Base-by-base conservation (phyloP, 2,329 filamentous ascomycete species). In the Dothidotthia symphoricarpi region DNA sequence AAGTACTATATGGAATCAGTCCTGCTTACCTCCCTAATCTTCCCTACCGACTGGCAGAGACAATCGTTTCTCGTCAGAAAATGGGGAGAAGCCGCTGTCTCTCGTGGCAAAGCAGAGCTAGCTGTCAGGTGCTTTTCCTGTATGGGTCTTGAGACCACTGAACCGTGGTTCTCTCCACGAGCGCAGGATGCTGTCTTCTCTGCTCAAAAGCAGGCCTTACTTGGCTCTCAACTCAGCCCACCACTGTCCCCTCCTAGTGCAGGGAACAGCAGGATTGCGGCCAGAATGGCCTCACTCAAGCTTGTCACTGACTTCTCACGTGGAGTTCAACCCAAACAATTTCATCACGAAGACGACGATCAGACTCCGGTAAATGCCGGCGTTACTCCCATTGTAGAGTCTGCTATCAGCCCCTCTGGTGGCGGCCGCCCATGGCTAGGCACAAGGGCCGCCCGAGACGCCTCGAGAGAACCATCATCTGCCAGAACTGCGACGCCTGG, bases 81-180 rank as follows among this genome's bases (percentile, higher is more conserved):
- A 72, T 98, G 93, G 93, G 93, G 93, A 41, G 91, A 96, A 58
- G 83, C 86, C 72, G 88, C 91, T 25, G 83, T 96, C 10, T 83
- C 86, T 47, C 84, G 93, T 54, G 85, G 86, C 12, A 86, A 95
- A 56, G 86, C 93, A 50, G 87, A 95, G 55, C 74, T 98, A 30
- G 93, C 93, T 13, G 93, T 96, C 32, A 78, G 90, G 56, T 97
- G 85, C 68, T 96, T 96, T 64, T 88, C 91, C 32, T 96, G 91
- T 64, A 93, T 88, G 13, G 88, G 86, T 16, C 76, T 85, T 14
- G 89, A 96, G 61, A 85, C 87, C 0, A 82, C 85, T 0, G 88
- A 93, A 63, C 85, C 88, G 1, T 96, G 89, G 90, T 80, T 83
- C 14, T 95, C 90, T 7, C 89, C 91, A 8, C 84, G 86, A 3